These are phyloP conservation scores for Chlorokybus atmophyticus DNA, from an alignment of 139 green algal genomes.

Conservation along the genomic window DNA sequence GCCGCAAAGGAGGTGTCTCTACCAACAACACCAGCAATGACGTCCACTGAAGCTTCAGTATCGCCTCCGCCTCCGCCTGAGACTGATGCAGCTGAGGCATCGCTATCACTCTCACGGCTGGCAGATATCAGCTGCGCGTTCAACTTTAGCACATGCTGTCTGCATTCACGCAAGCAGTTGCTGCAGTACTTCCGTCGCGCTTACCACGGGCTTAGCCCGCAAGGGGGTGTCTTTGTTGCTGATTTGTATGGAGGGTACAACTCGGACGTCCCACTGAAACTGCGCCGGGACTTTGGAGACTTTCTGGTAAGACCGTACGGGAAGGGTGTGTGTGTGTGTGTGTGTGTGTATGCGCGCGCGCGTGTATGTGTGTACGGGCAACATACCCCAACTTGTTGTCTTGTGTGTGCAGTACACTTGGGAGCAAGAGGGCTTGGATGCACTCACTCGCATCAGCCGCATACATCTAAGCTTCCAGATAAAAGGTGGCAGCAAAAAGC, in stretches of 20 bases:
- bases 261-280: slow-evolving; percentile 14
- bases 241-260: slow-evolving; percentile 21
- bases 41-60: background rate
- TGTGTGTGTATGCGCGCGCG: too few relatives aligned
- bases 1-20: background rate
- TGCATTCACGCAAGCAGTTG: slow-evolving; percentile 10
- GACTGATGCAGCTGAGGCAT: too few relatives aligned
- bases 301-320: slow-evolving; percentile 21
- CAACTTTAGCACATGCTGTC: slow-evolving; percentile 25
- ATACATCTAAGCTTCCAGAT: too few relatives aligned
- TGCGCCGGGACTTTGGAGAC: slow-evolving; percentile 10
- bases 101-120: too few relatives aligned
- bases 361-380: too few relatives aligned
- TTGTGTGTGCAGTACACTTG: too few relatives aligned
- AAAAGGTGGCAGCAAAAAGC: too few relatives aligned
- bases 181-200: slow-evolving; percentile 13
- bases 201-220: background rate
- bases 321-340: too few relatives aligned
- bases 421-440: too few relatives aligned
- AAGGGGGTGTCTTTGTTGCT: slow-evolving; percentile 21
- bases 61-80: too few relatives aligned
- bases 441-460: too few relatives aligned
- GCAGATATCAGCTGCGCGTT: slow-evolving; percentile 25
- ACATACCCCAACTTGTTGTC: too few relatives aligned
- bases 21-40: background rate